A percentile compares a stretch with the other conserved stretches of the same genome.
Conservation (phyloP, 805 yeast genomes). For the Metschnikowia picachoensis region DNA sequence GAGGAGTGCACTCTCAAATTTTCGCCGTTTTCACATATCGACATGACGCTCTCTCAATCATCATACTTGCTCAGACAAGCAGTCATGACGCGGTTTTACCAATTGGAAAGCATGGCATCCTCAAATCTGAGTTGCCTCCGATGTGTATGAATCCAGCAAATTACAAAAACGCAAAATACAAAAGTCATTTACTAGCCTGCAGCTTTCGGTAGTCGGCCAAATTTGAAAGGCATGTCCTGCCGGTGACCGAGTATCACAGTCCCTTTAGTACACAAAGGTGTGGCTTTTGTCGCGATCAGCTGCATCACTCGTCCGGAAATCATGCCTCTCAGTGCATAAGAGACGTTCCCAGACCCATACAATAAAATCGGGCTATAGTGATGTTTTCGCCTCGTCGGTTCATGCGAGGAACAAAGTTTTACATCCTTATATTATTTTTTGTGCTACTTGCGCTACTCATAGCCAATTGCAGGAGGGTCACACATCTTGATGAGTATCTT, state of each 20-base stretch:
- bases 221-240: not conserved
- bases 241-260: not conserved
- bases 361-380: constrained; percentile 1
- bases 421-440: constrained; percentile 16
- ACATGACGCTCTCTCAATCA: no score
- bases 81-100: no score
- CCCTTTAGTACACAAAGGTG: not conserved
- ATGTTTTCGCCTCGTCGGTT: constrained; percentile 31
- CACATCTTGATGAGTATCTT: constrained; percentile 21
- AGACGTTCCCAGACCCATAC: no score
- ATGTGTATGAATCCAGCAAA: no score
- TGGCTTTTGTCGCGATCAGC: not conserved
- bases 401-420: constrained; percentile 26
- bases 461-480: constrained; percentile 38
- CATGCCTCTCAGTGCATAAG: not conserved
- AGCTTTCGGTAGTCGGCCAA: not conserved
- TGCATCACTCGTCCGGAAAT: not conserved
- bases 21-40: no score
- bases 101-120: no score
- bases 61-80: no score
- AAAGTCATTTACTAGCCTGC: no score
- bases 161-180: no score
- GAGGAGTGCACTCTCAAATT: no score
- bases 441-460: constrained; percentile 27
- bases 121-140: no score